phyloP scores from a whole-genome alignment of 352 stramenopile genomes.

The Pythium graminicola region DNA sequence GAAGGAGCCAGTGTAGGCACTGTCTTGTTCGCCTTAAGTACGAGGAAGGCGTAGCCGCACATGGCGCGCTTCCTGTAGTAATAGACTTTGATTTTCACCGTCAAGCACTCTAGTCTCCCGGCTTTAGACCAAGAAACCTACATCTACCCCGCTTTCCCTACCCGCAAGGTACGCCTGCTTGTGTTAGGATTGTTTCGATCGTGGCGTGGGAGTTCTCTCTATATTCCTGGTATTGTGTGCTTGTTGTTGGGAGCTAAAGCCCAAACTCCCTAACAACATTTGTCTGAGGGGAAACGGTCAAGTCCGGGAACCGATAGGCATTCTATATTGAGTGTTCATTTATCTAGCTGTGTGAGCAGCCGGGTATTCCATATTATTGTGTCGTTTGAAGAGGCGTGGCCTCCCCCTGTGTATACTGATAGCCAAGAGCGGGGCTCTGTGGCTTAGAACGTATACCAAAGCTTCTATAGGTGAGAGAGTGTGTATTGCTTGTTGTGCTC shows the following conservation, averaged over 20 bases:
- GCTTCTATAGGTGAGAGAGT: no score
- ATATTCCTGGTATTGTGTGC: background rate
- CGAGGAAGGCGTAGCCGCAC: background rate
- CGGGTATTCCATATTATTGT: background rate
- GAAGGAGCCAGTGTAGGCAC: background rate
- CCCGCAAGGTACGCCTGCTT: conserved; percentile 1
- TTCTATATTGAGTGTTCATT: background rate
- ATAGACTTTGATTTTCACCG: conserved; percentile 1
- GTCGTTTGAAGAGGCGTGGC: background rate
- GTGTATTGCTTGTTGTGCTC: no score
- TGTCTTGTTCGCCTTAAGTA: background rate
- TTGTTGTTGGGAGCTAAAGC: background rate
- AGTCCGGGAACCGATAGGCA: background rate
- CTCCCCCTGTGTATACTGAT: background rate
- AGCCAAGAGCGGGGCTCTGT: background rate
- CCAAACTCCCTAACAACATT: background rate
- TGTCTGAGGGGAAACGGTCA: background rate
- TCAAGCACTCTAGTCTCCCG: background rate
- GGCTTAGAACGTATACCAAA: no score
- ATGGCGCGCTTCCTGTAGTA: background rate
- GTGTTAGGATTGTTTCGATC: conserved; percentile 3
- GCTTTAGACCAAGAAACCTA: background rate
- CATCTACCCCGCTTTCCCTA: no score
- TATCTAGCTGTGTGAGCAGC: background rate
- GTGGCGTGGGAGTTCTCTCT: conserved; percentile 1